phyloP scores from a whole-genome alignment of 495 filamentous ascomycete genomes.

The Jackrogersella multiformis region DNA sequence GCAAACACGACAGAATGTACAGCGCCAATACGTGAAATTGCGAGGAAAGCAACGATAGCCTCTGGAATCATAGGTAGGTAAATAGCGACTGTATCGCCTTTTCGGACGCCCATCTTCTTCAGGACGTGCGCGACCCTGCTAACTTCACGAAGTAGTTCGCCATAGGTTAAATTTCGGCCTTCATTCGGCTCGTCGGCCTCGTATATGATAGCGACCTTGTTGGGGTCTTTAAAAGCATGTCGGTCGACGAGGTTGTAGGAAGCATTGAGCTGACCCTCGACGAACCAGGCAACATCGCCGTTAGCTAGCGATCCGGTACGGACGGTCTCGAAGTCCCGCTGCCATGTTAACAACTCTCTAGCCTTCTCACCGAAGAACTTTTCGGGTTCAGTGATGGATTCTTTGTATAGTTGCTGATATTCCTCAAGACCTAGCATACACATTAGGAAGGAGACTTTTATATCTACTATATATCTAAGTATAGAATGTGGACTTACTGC shows the following conservation, averaged over 20 bases:
- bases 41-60: conserved; percentile 89
- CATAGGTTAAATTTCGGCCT: conserved; percentile 90
- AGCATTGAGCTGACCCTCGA: conserved; percentile 92
- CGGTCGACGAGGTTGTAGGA: conserved; percentile 98
- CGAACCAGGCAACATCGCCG: conserved; percentile 94
- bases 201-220: conserved; percentile 96
- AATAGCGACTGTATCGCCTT: conserved; percentile 96
- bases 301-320: conserved; percentile 76
- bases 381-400: conserved; percentile 90
- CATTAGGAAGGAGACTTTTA: conserved; percentile 20
- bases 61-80: conserved; percentile 99
- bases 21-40: conserved; percentile 90
- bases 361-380: conserved; percentile 91
- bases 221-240: conserved; percentile 90
- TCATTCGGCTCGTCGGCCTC: conserved; percentile 92
- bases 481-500: conserved; percentile 50
- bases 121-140: conserved; percentile 85
- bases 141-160: conserved; percentile 92
- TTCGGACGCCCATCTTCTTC: conserved; percentile 94
- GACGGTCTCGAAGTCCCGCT: conserved; percentile 91
- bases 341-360: conserved; percentile 90
- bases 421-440: conserved; percentile 69
- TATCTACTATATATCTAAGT: neutral
- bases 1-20: conserved; percentile 99
- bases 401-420: conserved; percentile 92